phyloP scores from a whole-genome alignment of 75 land plant species.

The Larix kaempferi region DNA sequence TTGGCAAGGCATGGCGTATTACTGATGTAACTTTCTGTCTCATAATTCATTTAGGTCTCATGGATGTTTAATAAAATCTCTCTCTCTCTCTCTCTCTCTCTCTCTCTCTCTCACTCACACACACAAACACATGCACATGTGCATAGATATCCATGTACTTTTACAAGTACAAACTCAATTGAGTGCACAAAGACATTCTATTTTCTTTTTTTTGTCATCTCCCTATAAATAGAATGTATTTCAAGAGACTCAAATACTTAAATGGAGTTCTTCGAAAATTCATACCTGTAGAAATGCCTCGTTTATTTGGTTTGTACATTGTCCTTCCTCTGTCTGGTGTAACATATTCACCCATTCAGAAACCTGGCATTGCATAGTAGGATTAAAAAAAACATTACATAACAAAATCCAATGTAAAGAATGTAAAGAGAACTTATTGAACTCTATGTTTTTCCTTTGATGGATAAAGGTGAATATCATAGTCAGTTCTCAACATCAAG shows the following conservation, averaged over 20 bases:
- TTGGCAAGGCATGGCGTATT: too few relatives aligned
- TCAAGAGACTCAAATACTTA: background rate
- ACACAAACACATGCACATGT: too few relatives aligned
- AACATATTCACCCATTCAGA: slow-evolving; percentile 37
- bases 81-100: too few relatives aligned
- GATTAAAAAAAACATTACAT: background rate
- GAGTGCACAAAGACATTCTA: too few relatives aligned
- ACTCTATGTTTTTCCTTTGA: background rate
- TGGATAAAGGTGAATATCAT: background rate
- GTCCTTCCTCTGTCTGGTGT: slow-evolving; percentile 14
- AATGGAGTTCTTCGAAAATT: background rate
- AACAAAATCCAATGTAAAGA: background rate
- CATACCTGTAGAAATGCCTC: slow-evolving; percentile 56
- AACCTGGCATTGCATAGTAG: slow-evolving; percentile 27
- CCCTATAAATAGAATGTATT: background rate
- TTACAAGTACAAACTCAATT: too few relatives aligned
- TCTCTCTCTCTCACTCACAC: too few relatives aligned
- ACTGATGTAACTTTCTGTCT: too few relatives aligned
- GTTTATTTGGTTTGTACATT: slow-evolving; percentile 20
- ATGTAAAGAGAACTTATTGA: background rate
- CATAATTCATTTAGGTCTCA: too few relatives aligned
- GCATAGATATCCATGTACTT: too few relatives aligned
- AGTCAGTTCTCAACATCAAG: background rate
- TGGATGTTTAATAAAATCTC: too few relatives aligned
- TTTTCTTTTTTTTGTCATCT: background rate